These are phyloP conservation scores for Omphalotus olearius DNA, from an alignment of 1,284 basidiomycete genomes.

Conservation along the genomic window DNA sequence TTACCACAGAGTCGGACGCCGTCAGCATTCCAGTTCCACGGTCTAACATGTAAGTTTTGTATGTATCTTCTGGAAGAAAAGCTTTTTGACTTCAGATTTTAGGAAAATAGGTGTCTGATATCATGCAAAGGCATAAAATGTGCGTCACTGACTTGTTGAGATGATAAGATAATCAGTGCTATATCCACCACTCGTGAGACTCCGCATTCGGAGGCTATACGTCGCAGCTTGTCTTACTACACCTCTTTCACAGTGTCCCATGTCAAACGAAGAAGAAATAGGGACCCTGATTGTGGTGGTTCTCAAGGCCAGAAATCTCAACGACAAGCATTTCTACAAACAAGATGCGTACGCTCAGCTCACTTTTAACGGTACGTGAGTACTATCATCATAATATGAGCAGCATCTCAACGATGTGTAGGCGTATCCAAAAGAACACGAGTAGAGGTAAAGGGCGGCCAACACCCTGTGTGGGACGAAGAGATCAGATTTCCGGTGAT, in stretches of 20 bases:
- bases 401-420: constrained; percentile 17
- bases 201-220: too few relatives aligned
- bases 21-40: too few relatives aligned
- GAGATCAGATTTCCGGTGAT: constrained; percentile 62
- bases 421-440: constrained; percentile 53
- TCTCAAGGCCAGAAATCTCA: constrained; percentile 68
- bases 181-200: too few relatives aligned
- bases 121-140: too few relatives aligned
- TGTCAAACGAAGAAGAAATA: constrained; percentile 32
- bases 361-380: constrained; percentile 36
- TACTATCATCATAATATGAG: background rate
- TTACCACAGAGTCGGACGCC: too few relatives aligned
- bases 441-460: constrained; percentile 67
- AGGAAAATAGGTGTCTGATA: too few relatives aligned
- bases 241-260: background rate
- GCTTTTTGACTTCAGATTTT: too few relatives aligned
- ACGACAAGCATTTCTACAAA: constrained; percentile 73
- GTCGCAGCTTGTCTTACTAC: background rate
- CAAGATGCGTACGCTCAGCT: constrained; percentile 66
- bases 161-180: too few relatives aligned
- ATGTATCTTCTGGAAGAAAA: too few relatives aligned
- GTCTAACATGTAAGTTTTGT: too few relatives aligned
- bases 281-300: constrained; percentile 73
- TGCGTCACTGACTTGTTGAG: too few relatives aligned
- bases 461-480: constrained; percentile 74